Percentiles rank a stretch among this genome's conserved stretches.
Conservation (phyloP, 805 yeast species). For the Pichia thaimueangensis region DNA sequence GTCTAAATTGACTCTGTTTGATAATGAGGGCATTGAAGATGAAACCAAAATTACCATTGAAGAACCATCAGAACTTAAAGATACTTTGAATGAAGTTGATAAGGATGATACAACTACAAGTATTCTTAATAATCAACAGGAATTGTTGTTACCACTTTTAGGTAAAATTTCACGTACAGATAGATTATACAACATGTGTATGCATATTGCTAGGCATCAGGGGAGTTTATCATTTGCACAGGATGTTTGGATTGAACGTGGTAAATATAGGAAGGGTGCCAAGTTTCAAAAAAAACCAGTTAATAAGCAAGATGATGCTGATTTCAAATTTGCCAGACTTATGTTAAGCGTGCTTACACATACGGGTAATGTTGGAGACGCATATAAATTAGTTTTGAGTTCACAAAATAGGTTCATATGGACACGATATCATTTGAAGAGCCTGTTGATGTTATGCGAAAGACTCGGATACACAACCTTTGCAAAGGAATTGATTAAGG, state of each 20-base stretch:
- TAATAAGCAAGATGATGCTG: constrained; percentile 37
- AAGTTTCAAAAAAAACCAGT: constrained; percentile 39
- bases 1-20: constrained; percentile 31
- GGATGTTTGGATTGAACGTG: constrained; percentile 72
- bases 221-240: constrained; percentile 54
- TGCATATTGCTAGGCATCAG: constrained; percentile 59
- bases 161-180: constrained; percentile 35
- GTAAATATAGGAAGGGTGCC: constrained; percentile 53
- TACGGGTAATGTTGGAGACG: constrained; percentile 58
- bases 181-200: constrained; percentile 50
- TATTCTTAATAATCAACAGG: not conserved
- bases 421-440: constrained; percentile 44
- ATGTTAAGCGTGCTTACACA: constrained; percentile 58
- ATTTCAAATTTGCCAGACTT: constrained; percentile 63
- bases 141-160: not conserved
- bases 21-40: constrained; percentile 21
- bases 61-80: constrained; percentile 16
- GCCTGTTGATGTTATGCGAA: constrained; percentile 35
- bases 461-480: constrained; percentile 38
- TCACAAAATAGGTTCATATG: constrained; percentile 67
- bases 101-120: constrained; percentile 7
- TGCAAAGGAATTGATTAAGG: constrained; percentile 24
- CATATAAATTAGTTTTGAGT: constrained; percentile 58
- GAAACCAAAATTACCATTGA: constrained; percentile 19
- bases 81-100: constrained; percentile 6